Evolutionary conservation across 139 green algal species (phyloP), one percentile per base, ranked within the genome.

Genomic region (Yamagishiella unicocca): DNA sequence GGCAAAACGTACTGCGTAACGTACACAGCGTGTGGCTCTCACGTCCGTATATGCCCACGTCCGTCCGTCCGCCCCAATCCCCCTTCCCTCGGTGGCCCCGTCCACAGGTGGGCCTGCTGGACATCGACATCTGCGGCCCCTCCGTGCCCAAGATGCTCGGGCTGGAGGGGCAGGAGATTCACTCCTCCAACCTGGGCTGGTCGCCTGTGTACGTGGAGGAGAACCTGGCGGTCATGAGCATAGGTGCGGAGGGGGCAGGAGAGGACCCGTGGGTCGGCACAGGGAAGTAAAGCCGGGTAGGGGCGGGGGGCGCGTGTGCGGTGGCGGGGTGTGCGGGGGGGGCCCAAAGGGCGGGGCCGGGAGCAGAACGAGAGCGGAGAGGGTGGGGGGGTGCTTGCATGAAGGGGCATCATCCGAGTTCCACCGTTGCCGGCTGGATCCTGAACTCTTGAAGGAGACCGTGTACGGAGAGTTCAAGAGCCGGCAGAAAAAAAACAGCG

Each of bases 101-200:
- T 37, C 9, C 25, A 21, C 85, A 98, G 91, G 97, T 99, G 22
- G 98, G 98, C 0, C 90, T 99, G 55, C 82, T 99, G 75, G 98
- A 99, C 88, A 97, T 99, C 33, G 98, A 99, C 90, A 99, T 99
- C 83, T 99, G 97, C 88, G 98, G 98, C 0, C 98, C 98, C 17
- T 98, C 94, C 9, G 86, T 98, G 17, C 98, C 98, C 37, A 96
- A 96, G 85, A 98, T 99, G 96, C 89, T 98, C 64, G 98, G 97
- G 9, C 90, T 99, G 61, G 96, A 98, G 87, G 96, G 96, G 0
- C 90, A 98, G 87, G 83, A 94, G 91, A 73, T 99, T 64, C 98
- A 99, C 93, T 93, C 96, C 77, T 96, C 92, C 61, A 94, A 90
- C 68, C 54, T 73, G 25, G 97, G 97, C 50, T 98, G 96, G 97